Percentiles rank a stretch among this genome's conserved stretches.
These are phyloP conservation scores for Bisporella sp. DNA, from an alignment of 2,329 filamentous ascomycete genomes.

Conservation along the genomic window DNA sequence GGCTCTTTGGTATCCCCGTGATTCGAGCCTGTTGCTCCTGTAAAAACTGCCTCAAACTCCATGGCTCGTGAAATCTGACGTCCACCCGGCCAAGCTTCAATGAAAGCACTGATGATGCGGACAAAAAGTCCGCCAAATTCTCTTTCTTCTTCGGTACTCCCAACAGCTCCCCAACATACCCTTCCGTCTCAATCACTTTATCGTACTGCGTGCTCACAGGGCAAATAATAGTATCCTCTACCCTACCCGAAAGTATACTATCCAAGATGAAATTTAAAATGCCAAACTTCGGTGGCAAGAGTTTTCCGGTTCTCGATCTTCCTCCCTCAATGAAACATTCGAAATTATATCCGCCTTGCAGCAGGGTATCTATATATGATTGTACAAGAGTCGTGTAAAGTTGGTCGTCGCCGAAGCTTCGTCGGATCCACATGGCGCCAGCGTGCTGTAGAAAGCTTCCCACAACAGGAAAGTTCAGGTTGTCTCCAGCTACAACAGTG, in stretches of 20 bases:
- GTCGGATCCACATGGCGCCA: slow-evolving; percentile 93
- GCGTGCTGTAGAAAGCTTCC: slow-evolving; percentile 89
- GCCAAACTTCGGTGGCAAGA: slow-evolving; percentile 90
- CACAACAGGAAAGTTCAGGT: slow-evolving; percentile 87
- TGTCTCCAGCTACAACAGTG: slow-evolving; percentile 90
- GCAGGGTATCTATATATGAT: slow-evolving; percentile 85
- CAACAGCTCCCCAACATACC: slow-evolving; percentile 89
- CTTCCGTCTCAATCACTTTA: slow-evolving; percentile 97
- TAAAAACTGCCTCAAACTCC: slow-evolving; percentile 81
- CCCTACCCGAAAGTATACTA: slow-evolving; percentile 78
- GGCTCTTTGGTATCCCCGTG: slow-evolving; percentile 40
- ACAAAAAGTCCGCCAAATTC: slow-evolving; percentile 84
- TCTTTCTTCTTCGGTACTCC: slow-evolving; percentile 95
- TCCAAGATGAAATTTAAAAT: slow-evolving; percentile 90
- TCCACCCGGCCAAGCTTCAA: slow-evolving; percentile 87
- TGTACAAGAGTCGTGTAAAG: slow-evolving; percentile 92
- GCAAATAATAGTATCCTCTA: slow-evolving; percentile 86
- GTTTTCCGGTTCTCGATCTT: slow-evolving; percentile 85
- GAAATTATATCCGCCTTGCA: slow-evolving; percentile 88
- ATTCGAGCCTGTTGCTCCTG: slow-evolving; percentile 62
- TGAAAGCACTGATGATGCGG: slow-evolving; percentile 76
- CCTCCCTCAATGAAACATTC: slow-evolving; percentile 98
- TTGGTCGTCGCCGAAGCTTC: slow-evolving; percentile 86
- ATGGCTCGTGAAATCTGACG: slow-evolving; percentile 92
- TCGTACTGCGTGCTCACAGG: slow-evolving; percentile 97